These are phyloP conservation scores for Leccinum pellstonianum DNA, from an alignment of 768 basidiomycete species.

Conservation along the genomic window DNA sequence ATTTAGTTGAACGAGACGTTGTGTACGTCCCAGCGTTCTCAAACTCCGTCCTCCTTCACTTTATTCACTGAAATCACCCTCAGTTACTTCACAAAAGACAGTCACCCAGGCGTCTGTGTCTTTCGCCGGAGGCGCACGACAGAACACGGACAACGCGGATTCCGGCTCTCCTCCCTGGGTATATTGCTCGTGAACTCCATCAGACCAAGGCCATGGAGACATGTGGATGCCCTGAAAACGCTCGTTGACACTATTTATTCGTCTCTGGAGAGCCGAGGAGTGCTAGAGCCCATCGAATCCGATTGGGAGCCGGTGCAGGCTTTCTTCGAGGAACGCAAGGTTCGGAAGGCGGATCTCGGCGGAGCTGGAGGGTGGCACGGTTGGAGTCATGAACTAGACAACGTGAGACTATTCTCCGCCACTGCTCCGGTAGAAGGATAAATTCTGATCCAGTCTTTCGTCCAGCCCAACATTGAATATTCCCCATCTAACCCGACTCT, in stretches of 20 bases:
- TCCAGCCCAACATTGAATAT: conserved; percentile 22
- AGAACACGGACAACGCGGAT: conserved; percentile 75
- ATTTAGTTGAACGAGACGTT: conserved; percentile 75
- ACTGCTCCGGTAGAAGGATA: background rate
- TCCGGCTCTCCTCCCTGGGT: conserved; percentile 75
- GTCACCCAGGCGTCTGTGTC: conserved; percentile 68
- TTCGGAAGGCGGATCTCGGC: conserved; percentile 47
- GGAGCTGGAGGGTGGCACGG: conserved; percentile 63
- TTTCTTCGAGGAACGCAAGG: conserved; percentile 67
- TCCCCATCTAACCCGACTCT: conserved; percentile 51
- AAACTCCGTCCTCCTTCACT: background rate
- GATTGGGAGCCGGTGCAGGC: conserved; percentile 62
- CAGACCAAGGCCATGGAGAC: conserved; percentile 74
- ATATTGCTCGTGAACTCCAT: conserved; percentile 64
- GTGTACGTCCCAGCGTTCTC: conserved; percentile 49
- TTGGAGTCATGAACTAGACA: conserved; percentile 66
- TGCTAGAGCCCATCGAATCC: conserved; percentile 47
- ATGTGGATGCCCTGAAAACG: conserved; percentile 61
- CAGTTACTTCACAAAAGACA: conserved; percentile 74
- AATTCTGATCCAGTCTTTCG: conserved; percentile 16
- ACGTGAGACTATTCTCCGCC: conserved; percentile 34
- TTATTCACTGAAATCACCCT: conserved; percentile 12
- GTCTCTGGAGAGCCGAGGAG: conserved; percentile 45
- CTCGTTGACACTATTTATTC: conserved; percentile 56
- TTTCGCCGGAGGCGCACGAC: conserved; percentile 68